Conservation (phyloP, 441 rosid species). For the Aquilaria agallochum region DNA sequence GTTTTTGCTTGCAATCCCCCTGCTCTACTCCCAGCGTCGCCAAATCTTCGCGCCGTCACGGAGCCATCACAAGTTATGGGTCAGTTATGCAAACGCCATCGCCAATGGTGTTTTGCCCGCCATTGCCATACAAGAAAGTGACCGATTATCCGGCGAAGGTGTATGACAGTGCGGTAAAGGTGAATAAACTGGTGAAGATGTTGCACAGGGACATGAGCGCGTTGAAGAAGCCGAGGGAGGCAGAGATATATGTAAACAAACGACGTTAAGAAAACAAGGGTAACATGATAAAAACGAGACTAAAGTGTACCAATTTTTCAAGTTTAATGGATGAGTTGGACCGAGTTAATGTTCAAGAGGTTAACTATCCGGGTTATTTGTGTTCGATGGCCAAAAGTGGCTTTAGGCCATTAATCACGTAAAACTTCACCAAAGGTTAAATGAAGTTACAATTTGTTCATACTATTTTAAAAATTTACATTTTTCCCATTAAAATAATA, state of each 20-base stretch:
- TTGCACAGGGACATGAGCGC: conserved; percentile 56
- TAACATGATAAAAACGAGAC: too few species aligned
- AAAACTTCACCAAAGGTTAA: too few species aligned
- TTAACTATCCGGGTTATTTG: too few species aligned
- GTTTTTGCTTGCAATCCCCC: conserved; percentile 75
- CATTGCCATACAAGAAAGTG: conserved; percentile 35
- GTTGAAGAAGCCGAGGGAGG: conserved; percentile 74
- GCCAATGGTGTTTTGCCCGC: conserved; percentile 32
- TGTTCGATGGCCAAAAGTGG: too few species aligned
- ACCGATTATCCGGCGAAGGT: conserved; percentile 77
- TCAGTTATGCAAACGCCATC: conserved; percentile 24
- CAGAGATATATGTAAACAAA: conserved; percentile 34
- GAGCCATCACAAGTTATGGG: conserved; percentile 42
- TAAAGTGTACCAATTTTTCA: too few species aligned
- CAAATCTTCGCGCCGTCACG: conserved; percentile 29
- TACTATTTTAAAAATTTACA: too few species aligned
- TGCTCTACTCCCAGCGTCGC: conserved; percentile 81
- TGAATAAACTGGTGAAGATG: conserved; percentile 71
- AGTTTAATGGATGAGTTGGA: too few species aligned
- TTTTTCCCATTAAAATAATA: too few species aligned
- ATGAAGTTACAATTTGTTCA: too few species aligned
- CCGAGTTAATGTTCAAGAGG: too few species aligned
- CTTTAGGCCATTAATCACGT: too few species aligned
- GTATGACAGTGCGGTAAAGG: conserved; percentile 42
- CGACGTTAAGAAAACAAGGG: too few species aligned